Evolutionary conservation across 1,139 yeast genomes (phyloP), one percentile per base, ranked within the genome.

Genomic region (Barnettozyma hawaiiensis): DNA sequence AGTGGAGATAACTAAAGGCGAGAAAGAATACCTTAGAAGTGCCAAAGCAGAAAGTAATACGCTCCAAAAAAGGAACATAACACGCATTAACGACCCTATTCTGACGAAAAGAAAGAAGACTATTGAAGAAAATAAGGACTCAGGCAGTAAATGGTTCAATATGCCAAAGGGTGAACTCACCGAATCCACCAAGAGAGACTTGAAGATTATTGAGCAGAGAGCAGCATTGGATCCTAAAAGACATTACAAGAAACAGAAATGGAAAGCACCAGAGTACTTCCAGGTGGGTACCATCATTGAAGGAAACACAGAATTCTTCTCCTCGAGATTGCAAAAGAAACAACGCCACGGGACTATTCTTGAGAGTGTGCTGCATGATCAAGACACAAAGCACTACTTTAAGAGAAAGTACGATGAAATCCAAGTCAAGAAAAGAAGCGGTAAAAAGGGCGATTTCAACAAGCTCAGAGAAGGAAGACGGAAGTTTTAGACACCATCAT

Each of bases 141-240:
- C 85, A 4, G 84, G 82, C 1, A 63, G 67, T 29, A 69, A 80
- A 49, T 92, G 97, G 97, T 92, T 89, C 60, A 73, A 81, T 47
- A 74, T 92, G 76, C 85, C 86, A 36, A 81, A 79, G 50, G 81
- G 85, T 2, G 96, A 86, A 54, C 64, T 89, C 51, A 85, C 95
- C 0, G 78, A 83, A 2, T 46, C 56, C 20, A 61, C 85, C 26
- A 85, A 83, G 57, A 72, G 96, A 47, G 97, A 92, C 62, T 63
- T 94, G 54, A 71, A 79, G 59, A 67, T 92, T 26, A 71, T 92
- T 45, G 82, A 86, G 58, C 86, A 90, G 69, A 79, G 98, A 64
- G 81, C 84, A 49, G 96, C 92, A 16, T 72, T 92, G 50, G 98
- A 92, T 60, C 97, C 97, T 5, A 92, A 92, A 64, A 77, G 97